Evolutionary conservation across 306 rosid species (phyloP).

Genomic region (Luffa acutangula): DNA sequence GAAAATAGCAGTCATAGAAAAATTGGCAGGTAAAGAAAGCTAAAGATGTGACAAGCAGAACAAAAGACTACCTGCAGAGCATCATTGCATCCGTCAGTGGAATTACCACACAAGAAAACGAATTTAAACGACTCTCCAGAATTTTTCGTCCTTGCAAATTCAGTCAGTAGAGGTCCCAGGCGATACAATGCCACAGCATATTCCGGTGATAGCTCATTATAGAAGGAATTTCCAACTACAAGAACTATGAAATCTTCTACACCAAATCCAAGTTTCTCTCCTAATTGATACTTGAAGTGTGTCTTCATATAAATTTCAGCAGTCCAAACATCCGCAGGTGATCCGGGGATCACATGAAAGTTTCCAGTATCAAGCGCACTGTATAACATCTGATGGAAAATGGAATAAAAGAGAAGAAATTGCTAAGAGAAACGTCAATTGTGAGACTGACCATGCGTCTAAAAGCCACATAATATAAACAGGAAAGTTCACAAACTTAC

Average conservation of each 20-base stretch:
- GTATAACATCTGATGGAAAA: constrained; percentile 63
- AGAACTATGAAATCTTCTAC: constrained; percentile 60
- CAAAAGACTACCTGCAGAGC: constrained; percentile 56
- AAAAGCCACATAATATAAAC: constrained; percentile 4
- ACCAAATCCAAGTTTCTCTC: constrained; percentile 41
- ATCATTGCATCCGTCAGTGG: constrained; percentile 52
- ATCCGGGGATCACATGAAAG: constrained; percentile 86
- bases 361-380: constrained; percentile 83
- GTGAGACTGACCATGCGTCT: neutral
- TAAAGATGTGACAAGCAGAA: constrained; percentile 7
- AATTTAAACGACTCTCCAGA: constrained; percentile 52
- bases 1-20: neutral
- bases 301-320: constrained; percentile 54
- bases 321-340: constrained; percentile 87
- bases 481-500: constrained; percentile 32
- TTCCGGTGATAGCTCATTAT: constrained; percentile 57
- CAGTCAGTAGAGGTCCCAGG: constrained; percentile 64
- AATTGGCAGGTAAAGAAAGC: neutral
- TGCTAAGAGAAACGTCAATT: neutral
- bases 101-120: constrained; percentile 74
- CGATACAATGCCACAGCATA: constrained; percentile 67
- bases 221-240: constrained; percentile 71
- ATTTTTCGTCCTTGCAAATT: constrained; percentile 62
- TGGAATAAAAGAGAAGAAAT: neutral
- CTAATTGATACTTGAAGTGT: constrained; percentile 50